These are phyloP conservation scores for Spinacia oleracea DNA, from an alignment of 179 eudicot genomes.

Conservation along the genomic window DNA sequence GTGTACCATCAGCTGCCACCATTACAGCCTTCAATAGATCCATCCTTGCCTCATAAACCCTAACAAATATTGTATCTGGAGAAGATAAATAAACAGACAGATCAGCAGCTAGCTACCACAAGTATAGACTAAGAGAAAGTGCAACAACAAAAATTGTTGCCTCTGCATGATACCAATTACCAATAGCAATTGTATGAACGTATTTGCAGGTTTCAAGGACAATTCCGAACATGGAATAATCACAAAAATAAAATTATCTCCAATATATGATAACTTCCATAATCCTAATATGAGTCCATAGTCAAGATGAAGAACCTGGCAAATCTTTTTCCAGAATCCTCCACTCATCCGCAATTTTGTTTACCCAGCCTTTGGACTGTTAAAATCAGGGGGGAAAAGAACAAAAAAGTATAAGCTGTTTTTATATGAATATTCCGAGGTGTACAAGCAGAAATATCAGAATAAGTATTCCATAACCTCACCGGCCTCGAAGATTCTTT, in stretches of 20 bases:
- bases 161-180: not conserved
- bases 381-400: slow-evolving; percentile 15
- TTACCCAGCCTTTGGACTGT: slow-evolving; percentile 74
- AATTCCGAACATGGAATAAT: not conserved
- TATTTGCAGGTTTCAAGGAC: not conserved
- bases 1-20: slow-evolving; percentile 83
- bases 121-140: not conserved
- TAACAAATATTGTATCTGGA: slow-evolving; percentile 69
- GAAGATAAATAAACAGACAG: slow-evolving; percentile 7
- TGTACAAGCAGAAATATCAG: slow-evolving; percentile 1
- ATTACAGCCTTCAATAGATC: slow-evolving; percentile 82
- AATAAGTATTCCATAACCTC: slow-evolving; percentile 6
- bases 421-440: not conserved
- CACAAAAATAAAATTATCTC: not conserved
- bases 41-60: slow-evolving; percentile 79
- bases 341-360: slow-evolving; percentile 85
- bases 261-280: not conserved
- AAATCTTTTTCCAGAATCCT: slow-evolving; percentile 74
- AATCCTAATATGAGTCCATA: not conserved
- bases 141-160: not conserved
- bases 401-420: not conserved
- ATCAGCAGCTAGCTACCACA: not conserved
- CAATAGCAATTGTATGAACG: not conserved
- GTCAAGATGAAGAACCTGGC: slow-evolving; percentile 54
- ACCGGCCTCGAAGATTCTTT: slow-evolving; percentile 42